phyloP scores from a whole-genome alignment of 306 rosid species.

The Castanea crenata region DNA sequence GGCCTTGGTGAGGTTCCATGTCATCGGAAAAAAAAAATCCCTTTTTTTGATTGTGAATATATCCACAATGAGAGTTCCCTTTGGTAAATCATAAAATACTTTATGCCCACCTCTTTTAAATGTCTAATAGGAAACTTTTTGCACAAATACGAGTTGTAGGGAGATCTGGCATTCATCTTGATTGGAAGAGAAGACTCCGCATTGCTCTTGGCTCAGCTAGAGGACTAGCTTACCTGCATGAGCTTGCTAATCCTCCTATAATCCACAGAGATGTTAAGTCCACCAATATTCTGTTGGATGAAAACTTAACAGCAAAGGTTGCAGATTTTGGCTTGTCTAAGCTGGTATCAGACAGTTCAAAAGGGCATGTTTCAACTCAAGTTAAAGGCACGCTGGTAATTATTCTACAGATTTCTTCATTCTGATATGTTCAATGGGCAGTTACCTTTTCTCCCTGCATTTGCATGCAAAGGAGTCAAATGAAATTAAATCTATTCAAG shows the following conservation, averaged over 20 bases:
- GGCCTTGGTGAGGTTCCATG: too few species aligned
- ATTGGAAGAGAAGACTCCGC: constrained; percentile 96
- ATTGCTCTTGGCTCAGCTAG: constrained; percentile 91
- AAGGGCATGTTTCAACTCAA: constrained; percentile 91
- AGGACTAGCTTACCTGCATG: constrained; percentile 94
- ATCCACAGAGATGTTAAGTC: constrained; percentile 94
- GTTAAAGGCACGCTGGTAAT: constrained; percentile 95
- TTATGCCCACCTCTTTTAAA: not conserved
- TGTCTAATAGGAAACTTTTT: constrained; percentile 2
- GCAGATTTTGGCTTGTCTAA: constrained; percentile 97
- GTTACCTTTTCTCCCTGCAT: too few species aligned
- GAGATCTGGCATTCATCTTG: constrained; percentile 69
- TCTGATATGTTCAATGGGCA: too few species aligned
- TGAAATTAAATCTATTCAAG: too few species aligned
- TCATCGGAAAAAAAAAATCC: too few species aligned
- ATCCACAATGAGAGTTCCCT: not conserved
- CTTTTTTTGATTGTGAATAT: not conserved
- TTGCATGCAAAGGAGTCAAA: too few species aligned
- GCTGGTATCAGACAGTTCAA: constrained; percentile 65
- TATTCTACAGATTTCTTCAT: not conserved
- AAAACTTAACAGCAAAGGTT: constrained; percentile 78
- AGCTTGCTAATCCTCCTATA: constrained; percentile 95
- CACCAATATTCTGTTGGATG: constrained; percentile 77
- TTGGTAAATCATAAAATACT: not conserved
- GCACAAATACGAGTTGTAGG: constrained; percentile 44